Conservation (phyloP, 2,329 filamentous ascomycete species). For the Venturia nashicola region DNA sequence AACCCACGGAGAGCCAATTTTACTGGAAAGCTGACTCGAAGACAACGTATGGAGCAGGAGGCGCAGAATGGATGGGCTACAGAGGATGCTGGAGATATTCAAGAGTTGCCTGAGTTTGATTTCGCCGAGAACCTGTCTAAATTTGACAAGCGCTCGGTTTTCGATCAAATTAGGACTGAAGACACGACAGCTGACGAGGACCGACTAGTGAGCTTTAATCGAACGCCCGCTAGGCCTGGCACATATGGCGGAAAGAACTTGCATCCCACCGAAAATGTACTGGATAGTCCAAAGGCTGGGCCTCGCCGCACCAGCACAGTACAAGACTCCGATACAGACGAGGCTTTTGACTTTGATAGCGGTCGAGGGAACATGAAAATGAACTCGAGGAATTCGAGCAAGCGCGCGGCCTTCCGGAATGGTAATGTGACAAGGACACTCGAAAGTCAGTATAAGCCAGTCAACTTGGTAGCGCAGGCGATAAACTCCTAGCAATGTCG, state of each 20-base stretch:
- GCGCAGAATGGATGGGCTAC: conserved; percentile 76
- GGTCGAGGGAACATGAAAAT: conserved; percentile 23
- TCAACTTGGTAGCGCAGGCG: too few species aligned
- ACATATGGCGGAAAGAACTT: conserved; percentile 67
- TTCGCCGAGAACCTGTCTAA: conserved; percentile 83
- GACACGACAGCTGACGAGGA: conserved; percentile 83
- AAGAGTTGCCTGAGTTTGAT: conserved; percentile 89
- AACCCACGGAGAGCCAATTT: conserved; percentile 16
- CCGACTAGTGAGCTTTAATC: conserved; percentile 83
- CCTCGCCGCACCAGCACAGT: conserved; percentile 16
- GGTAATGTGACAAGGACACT: conserved; percentile 20
- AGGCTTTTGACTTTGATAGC: conserved; percentile 14
- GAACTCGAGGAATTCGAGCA: conserved; percentile 27
- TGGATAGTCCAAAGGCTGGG: conserved; percentile 40
- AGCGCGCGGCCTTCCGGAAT: conserved; percentile 24
- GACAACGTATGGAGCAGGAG: conserved; percentile 24
- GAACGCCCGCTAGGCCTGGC: conserved; percentile 36
- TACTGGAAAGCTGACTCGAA: conserved; percentile 22
- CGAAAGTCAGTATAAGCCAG: too few species aligned
- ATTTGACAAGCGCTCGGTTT: conserved; percentile 86
- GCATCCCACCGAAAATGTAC: conserved; percentile 82
- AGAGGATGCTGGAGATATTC: conserved; percentile 88
- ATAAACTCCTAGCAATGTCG: too few species aligned
- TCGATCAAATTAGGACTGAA: conserved; percentile 81
- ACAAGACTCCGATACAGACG: conserved; percentile 22